Evolutionary conservation across 148 eudicot genomes (phyloP), one percentile per base, ranked within the genome.

Genomic region (Agrostemma githago): DNA sequence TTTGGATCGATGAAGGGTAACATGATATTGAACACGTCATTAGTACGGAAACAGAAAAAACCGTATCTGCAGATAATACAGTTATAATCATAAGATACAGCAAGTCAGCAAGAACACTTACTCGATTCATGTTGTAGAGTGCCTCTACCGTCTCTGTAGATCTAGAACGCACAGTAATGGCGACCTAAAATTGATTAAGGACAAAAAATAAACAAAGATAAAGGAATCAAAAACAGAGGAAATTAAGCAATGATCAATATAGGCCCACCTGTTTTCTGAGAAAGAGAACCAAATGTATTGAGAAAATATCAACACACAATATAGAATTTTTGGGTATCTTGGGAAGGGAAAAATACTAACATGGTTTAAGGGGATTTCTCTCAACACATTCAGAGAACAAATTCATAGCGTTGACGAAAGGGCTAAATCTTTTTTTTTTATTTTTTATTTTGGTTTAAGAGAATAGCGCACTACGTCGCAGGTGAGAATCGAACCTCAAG

Each of bases 91-190:
- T 71, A 4, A 42, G 5, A 77, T 19, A 72, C 26, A 42, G 51
- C 39, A 54, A 66, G 21, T 15, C 26, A 42, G 51, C 39, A 54
- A 66, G 21, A 15, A 74, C 3, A 71, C 89, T 78, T 82, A 88
- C 92, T 72, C 82, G 83, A 68, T 86, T 88, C 88, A 86, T 86
- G 58, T 70, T 81, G 82, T 86, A 85, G 72, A 88, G 86, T 19
- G 88, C 89, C 82, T 86, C 92, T 66, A 88, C 84, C 89, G 85
- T 88, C 21, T 85, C 86, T n/a, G 74, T 56, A 40, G 89, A 84
- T 79, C 92, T 81, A 80, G 86, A 79, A 8, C 80, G 84, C 76
- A 88, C 74, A 70, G 46, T 39, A 26, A 46, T 59, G 2, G 86
- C 85, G 74, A 88, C 88, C 92, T 88, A 79, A 81, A 79, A 75